Conservation (phyloP, 345 rosid genomes). For the Psidium friedrichsthalianum region DNA sequence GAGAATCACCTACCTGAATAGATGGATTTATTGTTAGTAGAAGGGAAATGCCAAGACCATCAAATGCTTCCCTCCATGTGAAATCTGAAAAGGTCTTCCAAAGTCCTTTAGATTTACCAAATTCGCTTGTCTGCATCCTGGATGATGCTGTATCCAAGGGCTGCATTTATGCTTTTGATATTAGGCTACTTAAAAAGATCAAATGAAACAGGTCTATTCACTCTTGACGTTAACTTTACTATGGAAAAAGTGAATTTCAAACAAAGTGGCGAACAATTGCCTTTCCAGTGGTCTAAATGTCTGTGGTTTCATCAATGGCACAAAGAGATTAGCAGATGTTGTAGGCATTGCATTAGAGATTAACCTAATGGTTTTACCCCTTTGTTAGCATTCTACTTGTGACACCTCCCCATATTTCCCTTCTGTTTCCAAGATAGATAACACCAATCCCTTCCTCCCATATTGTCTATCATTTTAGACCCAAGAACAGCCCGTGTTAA, state of each 20-base stretch:
- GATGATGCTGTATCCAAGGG: constrained; percentile 95
- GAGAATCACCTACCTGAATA: constrained; percentile 50
- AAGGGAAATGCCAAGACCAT: constrained; percentile 90
- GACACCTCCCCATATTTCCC: background rate
- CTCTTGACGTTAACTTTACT: background rate
- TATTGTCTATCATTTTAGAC: background rate
- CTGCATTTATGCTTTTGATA: constrained; percentile 20
- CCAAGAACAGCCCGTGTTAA: background rate
- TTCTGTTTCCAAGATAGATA: background rate
- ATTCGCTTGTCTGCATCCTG: constrained; percentile 91
- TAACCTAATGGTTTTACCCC: background rate
- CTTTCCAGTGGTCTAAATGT: background rate
- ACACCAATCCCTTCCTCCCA: background rate
- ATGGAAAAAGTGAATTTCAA: background rate
- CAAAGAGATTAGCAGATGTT: background rate
- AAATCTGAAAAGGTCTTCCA: constrained; percentile 69
- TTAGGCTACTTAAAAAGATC: background rate
- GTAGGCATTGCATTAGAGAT: background rate
- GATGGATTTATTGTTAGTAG: constrained; percentile 88
- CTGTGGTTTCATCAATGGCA: background rate
- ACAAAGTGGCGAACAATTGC: background rate
- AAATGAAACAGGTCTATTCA: background rate
- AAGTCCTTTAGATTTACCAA: constrained; percentile 90
- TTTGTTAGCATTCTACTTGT: background rate
- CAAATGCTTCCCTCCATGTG: constrained; percentile 67